A percentile compares a stretch with the other conserved stretches of the same genome.
Evolutionary conservation across 2,329 filamentous ascomycete species (phyloP).

Genomic region (Xylariaceae sp.): DNA sequence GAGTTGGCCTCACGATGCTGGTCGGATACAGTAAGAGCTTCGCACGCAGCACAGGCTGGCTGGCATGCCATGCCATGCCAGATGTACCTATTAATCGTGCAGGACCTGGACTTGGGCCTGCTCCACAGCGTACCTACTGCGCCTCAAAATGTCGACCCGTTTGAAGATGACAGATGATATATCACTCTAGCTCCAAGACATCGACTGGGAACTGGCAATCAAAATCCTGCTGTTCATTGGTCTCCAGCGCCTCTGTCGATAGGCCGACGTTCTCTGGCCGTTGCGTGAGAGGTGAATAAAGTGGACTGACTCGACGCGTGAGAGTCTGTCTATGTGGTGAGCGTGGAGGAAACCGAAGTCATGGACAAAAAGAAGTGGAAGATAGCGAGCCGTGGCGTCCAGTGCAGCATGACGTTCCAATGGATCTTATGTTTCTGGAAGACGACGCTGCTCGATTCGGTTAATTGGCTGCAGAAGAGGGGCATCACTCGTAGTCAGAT

Average conservation of each 20-base stretch:
- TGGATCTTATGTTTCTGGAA: conserved; percentile 14
- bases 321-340: not conserved
- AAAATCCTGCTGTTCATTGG: not conserved
- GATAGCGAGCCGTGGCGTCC: not conserved
- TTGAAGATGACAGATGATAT: conserved; percentile 1
- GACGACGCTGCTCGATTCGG: not conserved
- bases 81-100: not conserved
- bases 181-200: not conserved
- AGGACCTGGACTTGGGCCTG: not conserved
- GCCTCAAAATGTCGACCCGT: not conserved
- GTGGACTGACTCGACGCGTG: conserved; percentile 2
- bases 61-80: not conserved
- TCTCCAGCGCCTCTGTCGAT: not conserved
- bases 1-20: not conserved
- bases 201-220: not conserved
- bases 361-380: conserved; percentile 2
- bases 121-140: not conserved
- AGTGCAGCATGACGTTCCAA: conserved; percentile 12
- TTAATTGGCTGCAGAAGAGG: conserved; percentile 7
- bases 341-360: conserved; percentile 3
- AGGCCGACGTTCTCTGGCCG: not conserved
- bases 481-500: conserved; percentile 19
- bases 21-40: not conserved
- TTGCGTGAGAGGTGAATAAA: not conserved
- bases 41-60: not conserved